These are phyloP conservation scores for Orbilia blumenaviensis DNA, from an alignment of 2,329 filamentous ascomycete species.

Conservation along the genomic window DNA sequence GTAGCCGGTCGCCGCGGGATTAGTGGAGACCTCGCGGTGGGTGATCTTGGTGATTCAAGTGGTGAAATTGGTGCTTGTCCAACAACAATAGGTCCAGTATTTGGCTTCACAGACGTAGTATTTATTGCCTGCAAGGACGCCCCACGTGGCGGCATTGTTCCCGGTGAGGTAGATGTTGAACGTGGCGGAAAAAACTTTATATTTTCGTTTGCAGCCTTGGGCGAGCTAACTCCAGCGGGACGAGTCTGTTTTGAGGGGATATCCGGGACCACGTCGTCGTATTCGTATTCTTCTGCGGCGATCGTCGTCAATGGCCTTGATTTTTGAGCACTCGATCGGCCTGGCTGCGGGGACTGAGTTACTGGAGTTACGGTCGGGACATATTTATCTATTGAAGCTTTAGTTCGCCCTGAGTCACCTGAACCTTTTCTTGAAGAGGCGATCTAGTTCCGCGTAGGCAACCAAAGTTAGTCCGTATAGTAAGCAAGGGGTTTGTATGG, in stretches of 20 bases:
- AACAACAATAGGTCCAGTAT: conserved; percentile 6
- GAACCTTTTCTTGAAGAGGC: conserved; percentile 52
- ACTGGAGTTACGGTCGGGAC: conserved; percentile 20
- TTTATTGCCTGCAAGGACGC: conserved; percentile 46
- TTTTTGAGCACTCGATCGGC: conserved; percentile 38
- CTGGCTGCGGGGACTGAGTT: conserved; percentile 15
- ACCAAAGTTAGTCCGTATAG: conserved; percentile 21
- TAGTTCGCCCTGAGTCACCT: conserved; percentile 40
- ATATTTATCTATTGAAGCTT: conserved; percentile 37
- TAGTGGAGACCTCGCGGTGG: conserved; percentile 20
- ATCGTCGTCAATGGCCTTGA: conserved; percentile 45
- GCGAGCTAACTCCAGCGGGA: conserved; percentile 11
- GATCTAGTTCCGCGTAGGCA: conserved; percentile 40
- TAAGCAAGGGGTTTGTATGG: conserved; percentile 29
- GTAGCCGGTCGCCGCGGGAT: conserved; percentile 42
- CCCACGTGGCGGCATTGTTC: conserved; percentile 46
- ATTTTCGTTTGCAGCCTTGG: conserved; percentile 34
- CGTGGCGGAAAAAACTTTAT: conserved; percentile 52
- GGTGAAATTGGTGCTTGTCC: conserved; percentile 45
- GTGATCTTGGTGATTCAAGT: conserved; percentile 35
- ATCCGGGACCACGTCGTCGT: conserved; percentile 46
- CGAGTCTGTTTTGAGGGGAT: conserved; percentile 42
- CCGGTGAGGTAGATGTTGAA: conserved; percentile 38
- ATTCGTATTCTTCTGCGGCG: conserved; percentile 40
- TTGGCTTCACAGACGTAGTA: conserved; percentile 28